Percentiles rank a stretch among this genome's conserved stretches.
Conservation (phyloP, 1,139 yeast genomes). For the Scheffersomyces titani region DNA sequence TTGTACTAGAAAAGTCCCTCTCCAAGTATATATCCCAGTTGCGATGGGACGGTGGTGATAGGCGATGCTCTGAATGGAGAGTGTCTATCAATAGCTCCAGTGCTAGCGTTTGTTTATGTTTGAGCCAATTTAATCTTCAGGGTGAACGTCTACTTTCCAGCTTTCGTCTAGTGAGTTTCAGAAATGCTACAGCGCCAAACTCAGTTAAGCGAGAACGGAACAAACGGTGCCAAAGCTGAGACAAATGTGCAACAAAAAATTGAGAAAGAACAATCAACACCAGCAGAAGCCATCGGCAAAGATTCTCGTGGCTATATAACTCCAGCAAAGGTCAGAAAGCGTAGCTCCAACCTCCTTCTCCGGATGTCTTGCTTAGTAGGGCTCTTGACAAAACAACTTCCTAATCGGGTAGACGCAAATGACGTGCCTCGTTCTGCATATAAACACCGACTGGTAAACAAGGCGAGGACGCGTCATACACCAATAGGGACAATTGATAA, state of each 20-base stretch:
- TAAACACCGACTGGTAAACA: not conserved
- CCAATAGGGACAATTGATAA: not conserved
- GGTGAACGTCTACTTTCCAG: not conserved
- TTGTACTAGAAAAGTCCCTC: not conserved
- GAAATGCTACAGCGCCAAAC: not conserved
- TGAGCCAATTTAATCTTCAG: not conserved
- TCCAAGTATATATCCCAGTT: not conserved
- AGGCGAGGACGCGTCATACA: not conserved
- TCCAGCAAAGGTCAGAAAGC: not conserved
- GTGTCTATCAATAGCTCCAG: not conserved
- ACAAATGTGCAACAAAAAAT: not conserved
- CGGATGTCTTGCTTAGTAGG: not conserved
- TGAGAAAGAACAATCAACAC: not conserved
- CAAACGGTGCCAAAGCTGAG: not conserved
- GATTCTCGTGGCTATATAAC: not conserved
- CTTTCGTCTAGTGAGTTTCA: not conserved
- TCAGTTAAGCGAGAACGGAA: not conserved
- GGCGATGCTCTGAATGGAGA: not conserved
- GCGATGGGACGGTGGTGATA: not conserved
- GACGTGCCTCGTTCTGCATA: not conserved
- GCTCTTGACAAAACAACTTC: not conserved
- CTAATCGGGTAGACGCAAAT: not conserved
- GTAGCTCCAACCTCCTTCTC: not conserved
- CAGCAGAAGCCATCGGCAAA: not conserved
- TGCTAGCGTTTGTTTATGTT: not conserved